Conservation (phyloP, 2,329 filamentous ascomycete species). For the Grosmannia huntii region DNA sequence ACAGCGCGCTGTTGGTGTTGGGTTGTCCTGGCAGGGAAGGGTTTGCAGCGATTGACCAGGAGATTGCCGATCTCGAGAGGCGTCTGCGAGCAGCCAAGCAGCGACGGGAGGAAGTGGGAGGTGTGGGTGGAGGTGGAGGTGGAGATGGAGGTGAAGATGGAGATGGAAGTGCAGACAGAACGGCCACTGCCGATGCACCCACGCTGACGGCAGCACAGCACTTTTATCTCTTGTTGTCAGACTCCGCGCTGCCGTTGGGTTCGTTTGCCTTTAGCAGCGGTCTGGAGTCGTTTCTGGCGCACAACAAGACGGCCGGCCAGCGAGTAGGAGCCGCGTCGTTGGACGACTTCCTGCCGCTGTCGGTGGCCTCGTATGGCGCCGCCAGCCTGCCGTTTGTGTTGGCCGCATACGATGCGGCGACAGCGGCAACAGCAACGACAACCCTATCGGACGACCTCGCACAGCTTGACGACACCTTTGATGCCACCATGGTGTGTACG, state of each 20-base stretch:
- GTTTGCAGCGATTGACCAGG: slow-evolving; percentile 26
- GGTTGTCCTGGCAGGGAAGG: slow-evolving; percentile 1
- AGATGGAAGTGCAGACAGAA: slow-evolving; percentile 6
- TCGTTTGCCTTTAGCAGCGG: slow-evolving; percentile 82
- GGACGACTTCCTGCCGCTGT: slow-evolving; percentile 54
- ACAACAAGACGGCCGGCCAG: slow-evolving; percentile 25
- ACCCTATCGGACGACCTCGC: slow-evolving; percentile 23
- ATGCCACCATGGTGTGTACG: slow-evolving; percentile 66
- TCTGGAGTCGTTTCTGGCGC: slow-evolving; percentile 69
- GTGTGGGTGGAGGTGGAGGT: background rate
- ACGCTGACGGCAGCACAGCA: slow-evolving; percentile 29
- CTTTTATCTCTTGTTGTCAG: slow-evolving; percentile 63
- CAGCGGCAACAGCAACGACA: background rate
- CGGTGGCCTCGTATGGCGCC: slow-evolving; percentile 56
- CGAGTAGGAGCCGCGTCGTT: slow-evolving; percentile 31
- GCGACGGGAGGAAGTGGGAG: slow-evolving; percentile 15
- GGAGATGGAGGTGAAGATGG: slow-evolving; percentile 13
- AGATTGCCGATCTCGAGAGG: slow-evolving; percentile 45
- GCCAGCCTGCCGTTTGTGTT: slow-evolving; percentile 66
- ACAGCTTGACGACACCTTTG: slow-evolving; percentile 59
- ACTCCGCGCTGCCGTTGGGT: slow-evolving; percentile 69
- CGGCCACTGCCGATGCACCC: slow-evolving; percentile 8
- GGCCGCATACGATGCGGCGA: slow-evolving; percentile 40
- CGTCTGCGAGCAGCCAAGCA: slow-evolving; percentile 30
- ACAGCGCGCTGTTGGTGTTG: background rate